These are phyloP conservation scores for Basipetospora sp. DNA, from an alignment of 2,329 filamentous ascomycete species.

Conservation along the genomic window DNA sequence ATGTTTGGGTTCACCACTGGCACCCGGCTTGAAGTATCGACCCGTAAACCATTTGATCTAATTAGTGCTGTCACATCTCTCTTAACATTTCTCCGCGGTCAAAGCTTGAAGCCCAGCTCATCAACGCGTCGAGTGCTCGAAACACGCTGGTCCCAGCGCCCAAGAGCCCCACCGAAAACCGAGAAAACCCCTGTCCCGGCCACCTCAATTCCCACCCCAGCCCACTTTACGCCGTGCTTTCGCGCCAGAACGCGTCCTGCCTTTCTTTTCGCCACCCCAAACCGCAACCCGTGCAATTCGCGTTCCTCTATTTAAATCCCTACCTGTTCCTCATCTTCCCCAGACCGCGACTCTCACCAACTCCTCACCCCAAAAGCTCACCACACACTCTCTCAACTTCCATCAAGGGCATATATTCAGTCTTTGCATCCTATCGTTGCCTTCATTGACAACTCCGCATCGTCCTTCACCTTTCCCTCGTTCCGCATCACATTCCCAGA, in stretches of 20 bases:
- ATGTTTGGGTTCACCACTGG: too few relatives aligned
- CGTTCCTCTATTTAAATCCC: constrained; percentile 4
- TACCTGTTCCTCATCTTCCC: background rate
- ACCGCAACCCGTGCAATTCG: background rate
- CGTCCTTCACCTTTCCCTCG: background rate
- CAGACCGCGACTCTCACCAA: background rate
- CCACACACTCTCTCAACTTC: background rate
- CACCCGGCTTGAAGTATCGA: too few relatives aligned
- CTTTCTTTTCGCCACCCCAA: constrained; percentile 2
- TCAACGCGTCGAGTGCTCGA: too few relatives aligned
- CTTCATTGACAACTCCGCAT: background rate
- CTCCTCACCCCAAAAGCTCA: constrained; percentile 3
- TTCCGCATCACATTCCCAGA: background rate
- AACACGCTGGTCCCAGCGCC: too few relatives aligned
- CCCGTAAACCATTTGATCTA: too few relatives aligned
- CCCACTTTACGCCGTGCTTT: background rate
- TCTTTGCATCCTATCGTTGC: background rate
- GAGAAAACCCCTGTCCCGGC: too few relatives aligned
- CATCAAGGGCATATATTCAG: background rate
- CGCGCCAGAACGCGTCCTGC: constrained; percentile 3
- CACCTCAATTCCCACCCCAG: background rate
- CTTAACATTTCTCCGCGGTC: too few relatives aligned
- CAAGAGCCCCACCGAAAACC: too few relatives aligned
- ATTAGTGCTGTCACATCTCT: too few relatives aligned
- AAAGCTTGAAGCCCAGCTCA: too few relatives aligned